These are phyloP conservation scores for Hysterium pulicare DNA, from an alignment of 2,329 filamentous ascomycete species.

Conservation along the genomic window DNA sequence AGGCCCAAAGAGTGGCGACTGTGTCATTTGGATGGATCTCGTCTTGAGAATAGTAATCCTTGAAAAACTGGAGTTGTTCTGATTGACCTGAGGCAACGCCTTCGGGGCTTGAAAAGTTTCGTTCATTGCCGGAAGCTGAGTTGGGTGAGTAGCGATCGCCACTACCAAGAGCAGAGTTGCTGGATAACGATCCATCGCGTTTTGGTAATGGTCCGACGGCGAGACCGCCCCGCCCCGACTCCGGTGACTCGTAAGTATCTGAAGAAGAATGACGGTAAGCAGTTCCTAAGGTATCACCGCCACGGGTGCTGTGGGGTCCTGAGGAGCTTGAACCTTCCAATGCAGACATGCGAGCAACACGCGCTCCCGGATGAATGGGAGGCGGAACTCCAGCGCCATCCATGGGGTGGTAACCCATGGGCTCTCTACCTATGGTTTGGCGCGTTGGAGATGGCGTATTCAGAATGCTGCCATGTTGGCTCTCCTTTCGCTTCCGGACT, in stretches of 20 bases:
- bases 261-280: constrained; percentile 60
- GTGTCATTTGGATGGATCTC: constrained; percentile 90
- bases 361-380: constrained; percentile 71
- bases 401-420: constrained; percentile 41
- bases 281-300: constrained; percentile 20
- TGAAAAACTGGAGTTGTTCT: constrained; percentile 93
- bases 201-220: constrained; percentile 57
- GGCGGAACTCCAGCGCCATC: constrained; percentile 37
- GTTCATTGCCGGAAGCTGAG: constrained; percentile 40
- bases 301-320: constrained; percentile 42
- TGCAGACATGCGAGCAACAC: constrained; percentile 94
- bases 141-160: constrained; percentile 70
- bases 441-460: constrained; percentile 79
- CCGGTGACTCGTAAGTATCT: constrained; percentile 69
- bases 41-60: constrained; percentile 97
- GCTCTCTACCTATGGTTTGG: constrained; percentile 19
- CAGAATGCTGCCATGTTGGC: constrained; percentile 70
- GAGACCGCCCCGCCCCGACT: constrained; percentile 53
- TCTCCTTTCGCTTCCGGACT: constrained; percentile 55
- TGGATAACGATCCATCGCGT: constrained; percentile 85
- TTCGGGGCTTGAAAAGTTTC: constrained; percentile 81
- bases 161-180: constrained; percentile 68
- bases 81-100: constrained; percentile 85
- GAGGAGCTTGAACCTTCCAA: constrained; percentile 68
- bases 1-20: constrained; percentile 92